phyloP scores from a whole-genome alignment of 805 yeast genomes.

The Barnettozyma populi region DNA sequence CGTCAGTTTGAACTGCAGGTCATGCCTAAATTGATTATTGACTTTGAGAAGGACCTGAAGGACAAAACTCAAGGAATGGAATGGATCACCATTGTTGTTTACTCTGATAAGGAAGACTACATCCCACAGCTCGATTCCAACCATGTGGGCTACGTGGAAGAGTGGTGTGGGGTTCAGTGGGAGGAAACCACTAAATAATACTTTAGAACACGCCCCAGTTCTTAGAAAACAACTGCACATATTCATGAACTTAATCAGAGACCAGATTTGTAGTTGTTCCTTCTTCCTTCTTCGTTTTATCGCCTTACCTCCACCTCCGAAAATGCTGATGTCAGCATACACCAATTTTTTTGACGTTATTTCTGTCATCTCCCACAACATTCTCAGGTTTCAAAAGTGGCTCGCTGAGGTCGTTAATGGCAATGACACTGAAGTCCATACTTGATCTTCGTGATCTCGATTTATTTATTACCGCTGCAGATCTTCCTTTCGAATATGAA shows the following conservation, averaged over 20 bases:
- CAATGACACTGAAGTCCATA: neutral
- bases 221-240: too few species aligned
- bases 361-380: neutral
- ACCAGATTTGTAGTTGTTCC: too few species aligned
- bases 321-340: neutral
- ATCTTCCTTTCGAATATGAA: slow-evolving; percentile 42
- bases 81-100: slow-evolving; percentile 92
- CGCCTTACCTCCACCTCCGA: too few species aligned
- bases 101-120: slow-evolving; percentile 67
- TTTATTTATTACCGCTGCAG: slow-evolving; percentile 18
- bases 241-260: too few species aligned
- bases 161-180: slow-evolving; percentile 28
- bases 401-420: neutral
- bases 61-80: slow-evolving; percentile 74
- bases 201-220: too few species aligned
- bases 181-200: neutral
- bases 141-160: slow-evolving; percentile 76
- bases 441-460: neutral
- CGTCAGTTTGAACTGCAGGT: slow-evolving; percentile 81
- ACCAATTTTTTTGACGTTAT: neutral
- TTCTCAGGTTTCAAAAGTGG: too few species aligned
- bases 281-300: too few species aligned
- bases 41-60: slow-evolving; percentile 53
- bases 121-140: slow-evolving; percentile 51
- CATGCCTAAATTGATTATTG: slow-evolving; percentile 90